phyloP scores from a whole-genome alignment of 495 filamentous ascomycete species.

The Penicillium lagena region DNA sequence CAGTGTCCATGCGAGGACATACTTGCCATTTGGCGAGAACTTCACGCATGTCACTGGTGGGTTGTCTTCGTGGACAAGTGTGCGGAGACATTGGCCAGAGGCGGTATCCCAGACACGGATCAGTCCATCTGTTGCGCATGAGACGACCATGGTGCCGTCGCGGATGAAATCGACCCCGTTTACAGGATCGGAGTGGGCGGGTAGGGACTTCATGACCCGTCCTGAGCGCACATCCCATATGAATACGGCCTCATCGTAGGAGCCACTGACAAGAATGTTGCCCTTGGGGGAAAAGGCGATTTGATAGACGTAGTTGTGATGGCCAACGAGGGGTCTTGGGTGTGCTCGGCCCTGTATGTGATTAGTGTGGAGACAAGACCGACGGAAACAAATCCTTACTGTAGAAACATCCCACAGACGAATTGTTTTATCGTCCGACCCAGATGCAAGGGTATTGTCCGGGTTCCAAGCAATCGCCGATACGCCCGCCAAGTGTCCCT shows the following conservation, averaged over 20 bases:
- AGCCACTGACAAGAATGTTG: constrained; percentile 89
- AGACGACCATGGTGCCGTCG: constrained; percentile 87
- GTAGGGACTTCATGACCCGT: constrained; percentile 77
- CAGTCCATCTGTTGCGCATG: constrained; percentile 83
- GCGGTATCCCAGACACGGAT: constrained; percentile 94
- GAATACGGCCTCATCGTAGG: constrained; percentile 95
- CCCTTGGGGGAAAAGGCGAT: constrained; percentile 94
- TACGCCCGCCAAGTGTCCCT: constrained; percentile 88
- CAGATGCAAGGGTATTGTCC: constrained; percentile 81
- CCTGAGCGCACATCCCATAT: constrained; percentile 91
- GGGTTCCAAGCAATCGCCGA: constrained; percentile 88
- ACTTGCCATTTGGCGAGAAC: constrained; percentile 91
- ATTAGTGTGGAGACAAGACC: constrained; percentile 5
- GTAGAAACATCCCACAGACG: constrained; percentile 84
- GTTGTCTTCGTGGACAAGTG: constrained; percentile 93
- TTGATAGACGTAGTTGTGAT: constrained; percentile 93
- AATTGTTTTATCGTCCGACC: constrained; percentile 93
- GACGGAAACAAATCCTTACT: constrained; percentile 29
- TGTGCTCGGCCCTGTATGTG: constrained; percentile 51
- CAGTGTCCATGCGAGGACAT: constrained; percentile 84
- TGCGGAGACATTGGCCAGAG: constrained; percentile 91
- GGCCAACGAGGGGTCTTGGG: constrained; percentile 63
- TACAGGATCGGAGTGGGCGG: constrained; percentile 92
- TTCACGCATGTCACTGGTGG: constrained; percentile 83
- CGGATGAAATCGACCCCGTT: constrained; percentile 86